These are phyloP conservation scores for Paspalum notatum DNA, from an alignment of 176 grass and related monocot species.

Conservation along the genomic window DNA sequence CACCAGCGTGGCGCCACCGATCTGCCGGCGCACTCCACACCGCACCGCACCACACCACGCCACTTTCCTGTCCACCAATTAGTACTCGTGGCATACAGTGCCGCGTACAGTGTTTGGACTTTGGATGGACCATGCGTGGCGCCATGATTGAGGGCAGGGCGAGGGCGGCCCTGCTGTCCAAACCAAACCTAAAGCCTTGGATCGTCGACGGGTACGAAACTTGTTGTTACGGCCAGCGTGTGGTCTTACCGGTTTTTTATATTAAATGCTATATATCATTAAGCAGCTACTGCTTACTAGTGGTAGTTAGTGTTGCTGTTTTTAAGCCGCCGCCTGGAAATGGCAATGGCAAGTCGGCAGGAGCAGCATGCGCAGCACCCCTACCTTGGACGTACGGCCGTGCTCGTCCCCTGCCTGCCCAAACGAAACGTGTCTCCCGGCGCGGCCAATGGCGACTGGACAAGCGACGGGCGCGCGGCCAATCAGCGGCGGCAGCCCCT, in stretches of 20 bases:
- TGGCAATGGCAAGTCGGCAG: too few species aligned
- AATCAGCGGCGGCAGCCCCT: background rate
- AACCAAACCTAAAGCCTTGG: too few species aligned
- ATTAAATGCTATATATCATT: too few species aligned
- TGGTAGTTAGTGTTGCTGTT: too few species aligned
- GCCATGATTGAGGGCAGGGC: background rate
- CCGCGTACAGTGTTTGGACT: background rate
- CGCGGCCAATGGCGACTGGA: conserved; percentile 29
- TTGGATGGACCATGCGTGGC: background rate
- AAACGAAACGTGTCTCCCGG: conserved; percentile 43
- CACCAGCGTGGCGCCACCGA: too few species aligned
- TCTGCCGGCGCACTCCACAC: too few species aligned
- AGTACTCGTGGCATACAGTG: background rate
- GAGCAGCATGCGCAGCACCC: too few species aligned
- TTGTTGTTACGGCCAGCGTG: too few species aligned
- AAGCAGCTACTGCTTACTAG: too few species aligned
- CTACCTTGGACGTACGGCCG: background rate
- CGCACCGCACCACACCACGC: too few species aligned
- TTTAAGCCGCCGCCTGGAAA: too few species aligned
- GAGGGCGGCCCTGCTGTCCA: background rate
- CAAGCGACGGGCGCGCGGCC: background rate
- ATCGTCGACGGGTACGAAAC: background rate
- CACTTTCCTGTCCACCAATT: background rate
- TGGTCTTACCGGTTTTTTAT: too few species aligned
- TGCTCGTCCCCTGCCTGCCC: background rate